Percentiles rank a stretch among this genome's conserved stretches.
Conservation (phyloP, 257 asterid genomes). For the Fraxinus cuspidata region DNA sequence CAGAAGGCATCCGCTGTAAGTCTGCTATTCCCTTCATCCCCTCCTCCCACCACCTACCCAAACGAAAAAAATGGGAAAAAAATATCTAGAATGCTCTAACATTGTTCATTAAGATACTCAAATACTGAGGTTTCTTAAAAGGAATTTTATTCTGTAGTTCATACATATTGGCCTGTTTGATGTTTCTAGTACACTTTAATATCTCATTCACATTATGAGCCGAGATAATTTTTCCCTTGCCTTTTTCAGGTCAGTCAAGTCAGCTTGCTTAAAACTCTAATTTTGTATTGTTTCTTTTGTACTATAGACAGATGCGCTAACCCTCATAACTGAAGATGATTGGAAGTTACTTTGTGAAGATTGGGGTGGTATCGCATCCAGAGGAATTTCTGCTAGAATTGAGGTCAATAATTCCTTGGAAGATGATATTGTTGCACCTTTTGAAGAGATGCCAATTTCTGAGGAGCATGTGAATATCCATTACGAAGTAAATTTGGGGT, state of each 20-base stretch:
- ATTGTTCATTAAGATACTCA: constrained; percentile 15
- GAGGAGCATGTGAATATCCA: constrained; percentile 46
- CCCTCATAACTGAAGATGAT: constrained; percentile 71
- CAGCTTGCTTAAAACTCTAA: constrained; percentile 25
- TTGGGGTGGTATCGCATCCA: constrained; percentile 74
- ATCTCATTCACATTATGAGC: constrained; percentile 5
- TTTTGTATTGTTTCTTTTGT: constrained; percentile 20
- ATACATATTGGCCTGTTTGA: not conserved
- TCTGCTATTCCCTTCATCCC: constrained; percentile 22
- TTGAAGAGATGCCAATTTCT: constrained; percentile 47
- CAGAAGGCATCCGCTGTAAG: constrained; percentile 84
- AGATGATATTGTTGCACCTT: constrained; percentile 43
- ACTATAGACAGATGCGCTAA: constrained; percentile 69
- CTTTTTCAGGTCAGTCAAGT: constrained; percentile 12
- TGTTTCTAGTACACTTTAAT: constrained; percentile 5
- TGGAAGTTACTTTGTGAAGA: constrained; percentile 88
- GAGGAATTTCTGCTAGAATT: constrained; percentile 65
- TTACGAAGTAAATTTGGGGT: constrained; percentile 46
- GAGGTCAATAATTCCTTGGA: constrained; percentile 46
- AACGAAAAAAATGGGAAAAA: not conserved
- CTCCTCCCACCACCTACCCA: not conserved
- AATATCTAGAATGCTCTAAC: constrained; percentile 1
- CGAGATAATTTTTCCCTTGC: constrained; percentile 1
- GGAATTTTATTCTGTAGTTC: constrained; percentile 15
- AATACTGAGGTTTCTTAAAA: constrained; percentile 11